Evolutionary conservation across 495 filamentous ascomycete species (phyloP).

Genomic region (Penicillium soppii): DNA sequence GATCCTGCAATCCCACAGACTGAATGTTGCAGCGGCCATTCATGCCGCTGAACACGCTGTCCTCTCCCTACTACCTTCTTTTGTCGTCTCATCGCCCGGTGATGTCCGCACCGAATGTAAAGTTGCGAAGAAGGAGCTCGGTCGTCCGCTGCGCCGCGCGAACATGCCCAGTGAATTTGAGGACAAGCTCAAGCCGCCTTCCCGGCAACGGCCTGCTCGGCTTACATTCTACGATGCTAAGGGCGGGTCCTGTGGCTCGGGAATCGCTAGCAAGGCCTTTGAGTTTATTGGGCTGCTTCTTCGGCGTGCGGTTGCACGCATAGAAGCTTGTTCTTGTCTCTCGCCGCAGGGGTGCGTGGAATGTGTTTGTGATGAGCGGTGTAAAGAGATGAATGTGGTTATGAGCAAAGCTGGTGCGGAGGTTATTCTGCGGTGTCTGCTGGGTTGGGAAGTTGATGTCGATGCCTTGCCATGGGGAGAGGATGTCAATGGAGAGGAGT

Average conservation of each 20-base stretch:
- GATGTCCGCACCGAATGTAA: conserved; percentile 97
- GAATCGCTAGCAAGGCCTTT: conserved; percentile 88
- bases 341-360: conserved; percentile 74
- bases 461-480: conserved; percentile 80
- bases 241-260: conserved; percentile 77
- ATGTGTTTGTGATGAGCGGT: conserved; percentile 82
- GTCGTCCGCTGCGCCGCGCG: conserved; percentile 29
- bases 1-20: conserved; percentile 65
- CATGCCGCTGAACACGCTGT: conserved; percentile 94
- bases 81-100: conserved; percentile 81
- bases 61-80: conserved; percentile 81
- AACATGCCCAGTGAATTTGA: conserved; percentile 17
- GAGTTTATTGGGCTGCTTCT: conserved; percentile 84
- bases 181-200: conserved; percentile 40
- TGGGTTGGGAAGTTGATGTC: conserved; percentile 71
- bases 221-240: conserved; percentile 95
- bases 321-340: conserved; percentile 68
- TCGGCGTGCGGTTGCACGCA: conserved; percentile 71
- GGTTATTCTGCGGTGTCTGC: conserved; percentile 73
- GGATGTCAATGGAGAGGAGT: conserved; percentile 39
- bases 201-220: conserved; percentile 81
- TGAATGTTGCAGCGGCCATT: conserved; percentile 87
- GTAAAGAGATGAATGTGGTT: conserved; percentile 84
- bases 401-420: conserved; percentile 88
- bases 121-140: conserved; percentile 69